phyloP scores from a whole-genome alignment of 1,139 yeast genomes.

The Geotrichum restrictum region DNA sequence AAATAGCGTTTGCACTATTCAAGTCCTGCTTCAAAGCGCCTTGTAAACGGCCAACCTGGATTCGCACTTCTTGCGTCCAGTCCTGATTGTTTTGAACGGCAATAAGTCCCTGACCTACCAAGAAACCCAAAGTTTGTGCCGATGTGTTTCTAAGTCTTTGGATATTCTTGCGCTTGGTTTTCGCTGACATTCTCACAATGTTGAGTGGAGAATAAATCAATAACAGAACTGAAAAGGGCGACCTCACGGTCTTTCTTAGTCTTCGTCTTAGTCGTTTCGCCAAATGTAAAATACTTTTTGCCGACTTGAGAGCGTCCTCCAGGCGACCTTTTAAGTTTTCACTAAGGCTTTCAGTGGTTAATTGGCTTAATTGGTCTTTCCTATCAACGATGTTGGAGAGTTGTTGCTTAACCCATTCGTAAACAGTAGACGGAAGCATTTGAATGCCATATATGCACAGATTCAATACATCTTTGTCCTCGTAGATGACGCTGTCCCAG shows the following conservation, averaged over 20 bases:
- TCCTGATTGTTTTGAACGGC: not conserved
- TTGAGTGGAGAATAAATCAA: slow-evolving; percentile 18
- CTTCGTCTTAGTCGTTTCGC: slow-evolving; percentile 3
- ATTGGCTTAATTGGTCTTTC: not conserved
- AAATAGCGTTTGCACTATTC: not conserved
- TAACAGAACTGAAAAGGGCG: slow-evolving; percentile 14
- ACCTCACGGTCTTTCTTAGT: slow-evolving; percentile 6
- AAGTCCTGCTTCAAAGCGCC: not conserved
- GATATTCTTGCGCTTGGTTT: slow-evolving; percentile 13
- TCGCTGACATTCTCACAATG: slow-evolving; percentile 9
- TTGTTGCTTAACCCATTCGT: not conserved
- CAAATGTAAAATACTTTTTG: not conserved
- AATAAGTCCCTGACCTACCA: slow-evolving; percentile 10
- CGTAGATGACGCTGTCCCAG: slow-evolving; percentile 35
- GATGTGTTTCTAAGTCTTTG: slow-evolving; percentile 21
- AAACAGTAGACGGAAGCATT: slow-evolving; percentile 1
- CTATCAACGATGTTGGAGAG: not conserved
- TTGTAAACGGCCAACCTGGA: not conserved
- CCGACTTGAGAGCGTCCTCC: not conserved
- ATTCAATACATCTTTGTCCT: slow-evolving; percentile 6
- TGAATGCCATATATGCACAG: slow-evolving; percentile 14
- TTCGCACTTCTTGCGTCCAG: slow-evolving; percentile 4
- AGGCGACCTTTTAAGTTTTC: not conserved
- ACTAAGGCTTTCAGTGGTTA: not conserved
- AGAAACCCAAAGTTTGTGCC: slow-evolving; percentile 20